Base-by-base conservation (phyloP, 108 stramenopile species). In the Conticribra weissflogii region DNA sequence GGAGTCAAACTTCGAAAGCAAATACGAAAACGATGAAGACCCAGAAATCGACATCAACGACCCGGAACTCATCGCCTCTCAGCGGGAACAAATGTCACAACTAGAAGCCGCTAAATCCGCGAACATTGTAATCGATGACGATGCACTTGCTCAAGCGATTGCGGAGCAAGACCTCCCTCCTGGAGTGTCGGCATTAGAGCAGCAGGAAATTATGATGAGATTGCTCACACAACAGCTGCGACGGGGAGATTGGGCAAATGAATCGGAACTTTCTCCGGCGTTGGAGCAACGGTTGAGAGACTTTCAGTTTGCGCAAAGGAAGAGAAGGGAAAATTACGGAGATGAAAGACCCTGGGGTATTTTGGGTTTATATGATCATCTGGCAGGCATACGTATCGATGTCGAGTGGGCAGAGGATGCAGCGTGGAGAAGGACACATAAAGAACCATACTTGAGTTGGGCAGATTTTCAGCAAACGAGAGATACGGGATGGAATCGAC, bases 351-450 rank as follows among this genome's bases (percentile, higher is more conserved):
- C 89, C 9, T 85, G 81, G 79, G 91, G 91, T 12, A 90, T 93
- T 64, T 76, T 89, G 46, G 91, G 91, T 15, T 70, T 95, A 9
- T 93, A 93, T 58, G 89, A 84, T 31, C 85, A 91, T 55, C 67
- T 95, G 17, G 74, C 88, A 4, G 76, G 78, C 17, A 83, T 91
- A 54, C 79, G 94, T 23, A 59, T 83, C 12, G 94, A 96, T 68
- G 71, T 96, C 23, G 88, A 87, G 54, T 96, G 94, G 94, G 88
- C 94, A 8, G 88, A 96, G 71, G 91, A 96, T 71, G 87, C 87
- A 17, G 89, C 92, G 7, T 89, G 80, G 85, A 81, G 94, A 52
- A 79, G 94, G 3, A 59, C 71, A 19, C 65, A 89, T 54, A 67
- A 78, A 36, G 61, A 81, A 53, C 91, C 94, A 0, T 95, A 95